Base-by-base conservation (phyloP, 2,329 filamentous ascomycete genomes). In the Metarhizium guizhouense region DNA sequence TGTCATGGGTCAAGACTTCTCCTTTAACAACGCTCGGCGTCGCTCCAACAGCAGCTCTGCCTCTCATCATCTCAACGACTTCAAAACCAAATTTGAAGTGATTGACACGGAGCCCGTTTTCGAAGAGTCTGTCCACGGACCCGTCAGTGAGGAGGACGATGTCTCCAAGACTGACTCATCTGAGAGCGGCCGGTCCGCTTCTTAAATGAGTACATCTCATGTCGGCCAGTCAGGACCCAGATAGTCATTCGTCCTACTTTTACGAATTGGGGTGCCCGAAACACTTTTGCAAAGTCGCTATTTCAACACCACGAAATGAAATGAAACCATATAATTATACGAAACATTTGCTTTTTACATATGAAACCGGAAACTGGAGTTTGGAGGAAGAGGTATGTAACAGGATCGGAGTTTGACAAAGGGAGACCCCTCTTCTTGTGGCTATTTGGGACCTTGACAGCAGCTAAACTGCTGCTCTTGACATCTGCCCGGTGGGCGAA, bases 31-130 rank as follows among this genome's bases (percentile, higher is more conserved):
- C 65, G 78, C 88, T 56, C 90, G 93, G 60, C 94, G 93, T 70
- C 91, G 90, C 71, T 95, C 90, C 74, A 97, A 97, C 78, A 93
- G 88, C 70, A 92, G 86, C 75, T 85, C 81, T 66, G 81, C 87
- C 64, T 85, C 83, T 55, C 81, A 84, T 66, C 79, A 84, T 64
- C 76, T 90, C 63, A 80, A 82, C 58, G 84, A 92, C 70, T 90
- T 96, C 77, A 95, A 94, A 81, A 95, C 92, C 74, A 99, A 99
- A 77, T 97, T 96, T 70, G 94, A 99, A 74, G 79, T 88, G 63
- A 81, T 90, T 69, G 94, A 97, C 65, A 79, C 83, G 18, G 93
- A 97, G 67, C 92, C 91, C 45, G 88, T 95, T 67, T 96, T 96
- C 63, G 91, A 97, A 71, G 92, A 96, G 73, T 81, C 83, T 54